phyloP scores from a whole-genome alignment of 768 basidiomycete species.

The Boletales sp. region DNA sequence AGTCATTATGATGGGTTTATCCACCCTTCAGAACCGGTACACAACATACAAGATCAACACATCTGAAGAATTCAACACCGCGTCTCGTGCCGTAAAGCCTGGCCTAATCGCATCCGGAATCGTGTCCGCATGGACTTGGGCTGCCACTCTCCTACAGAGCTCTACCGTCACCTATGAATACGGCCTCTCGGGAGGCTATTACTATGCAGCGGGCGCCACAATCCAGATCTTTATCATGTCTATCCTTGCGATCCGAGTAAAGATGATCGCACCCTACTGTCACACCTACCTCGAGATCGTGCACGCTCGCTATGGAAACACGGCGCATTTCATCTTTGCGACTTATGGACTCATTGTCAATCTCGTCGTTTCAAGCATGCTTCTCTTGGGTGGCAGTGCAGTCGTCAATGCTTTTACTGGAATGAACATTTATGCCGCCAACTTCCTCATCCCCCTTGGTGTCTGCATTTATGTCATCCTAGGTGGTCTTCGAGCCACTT shows the following conservation, averaged over 20 bases:
- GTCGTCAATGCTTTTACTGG: conserved; percentile 39
- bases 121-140: conserved; percentile 31
- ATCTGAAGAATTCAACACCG: conserved; percentile 30
- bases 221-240: conserved; percentile 26
- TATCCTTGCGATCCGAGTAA: conserved; percentile 26
- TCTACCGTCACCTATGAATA: conserved; percentile 31
- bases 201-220: conserved; percentile 29
- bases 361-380: conserved; percentile 32
- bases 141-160: conserved; percentile 27
- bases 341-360: conserved; percentile 21
- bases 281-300: conserved; percentile 38
- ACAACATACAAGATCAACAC: conserved; percentile 23
- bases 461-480: conserved; percentile 37
- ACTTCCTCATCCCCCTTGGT: conserved; percentile 39
- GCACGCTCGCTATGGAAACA: conserved; percentile 27
- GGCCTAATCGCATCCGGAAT: conserved; percentile 16
- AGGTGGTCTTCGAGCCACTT: conserved; percentile 33
- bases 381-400: conserved; percentile 38
- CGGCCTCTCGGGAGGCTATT: conserved; percentile 24
- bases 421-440: conserved; percentile 37
- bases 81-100: conserved; percentile 19
- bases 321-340: conserved; percentile 27
- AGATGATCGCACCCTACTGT: conserved; percentile 33
- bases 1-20: conserved; percentile 26
- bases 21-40: conserved; percentile 25